These are phyloP conservation scores for Kandelia obovata DNA, from an alignment of 345 rosid species.

Conservation along the genomic window DNA sequence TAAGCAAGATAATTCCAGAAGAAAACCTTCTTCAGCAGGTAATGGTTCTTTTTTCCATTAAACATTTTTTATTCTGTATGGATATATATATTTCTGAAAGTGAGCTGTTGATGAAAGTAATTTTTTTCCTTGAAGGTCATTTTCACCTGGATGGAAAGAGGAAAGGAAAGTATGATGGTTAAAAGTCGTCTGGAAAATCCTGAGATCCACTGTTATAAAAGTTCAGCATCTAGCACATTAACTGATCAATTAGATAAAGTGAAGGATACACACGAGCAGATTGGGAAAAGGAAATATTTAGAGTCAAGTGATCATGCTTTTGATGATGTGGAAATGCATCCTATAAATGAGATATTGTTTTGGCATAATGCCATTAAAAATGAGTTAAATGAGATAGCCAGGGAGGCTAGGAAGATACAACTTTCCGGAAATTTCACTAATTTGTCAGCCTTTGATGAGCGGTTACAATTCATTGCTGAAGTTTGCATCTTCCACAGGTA, in stretches of 20 bases:
- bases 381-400: slow-evolving; percentile 78
- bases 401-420: slow-evolving; percentile 76
- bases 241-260: slow-evolving; percentile 34
- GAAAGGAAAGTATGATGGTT: slow-evolving; percentile 18
- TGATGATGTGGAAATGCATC: slow-evolving; percentile 36
- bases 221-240: slow-evolving; percentile 35
- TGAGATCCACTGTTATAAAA: slow-evolving; percentile 24
- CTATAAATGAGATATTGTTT: slow-evolving; percentile 58
- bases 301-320: slow-evolving; percentile 39
- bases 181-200: slow-evolving; percentile 27
- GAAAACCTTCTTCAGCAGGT: slow-evolving; percentile 70
- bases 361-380: slow-evolving; percentile 87
- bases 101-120: slow-evolving; percentile 14
- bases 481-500: slow-evolving; percentile 94
- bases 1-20: slow-evolving; percentile 57
- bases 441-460: slow-evolving; percentile 70
- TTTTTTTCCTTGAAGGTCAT: slow-evolving; percentile 43
- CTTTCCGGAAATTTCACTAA: slow-evolving; percentile 67
- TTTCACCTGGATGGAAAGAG: slow-evolving; percentile 52
- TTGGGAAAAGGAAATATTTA: slow-evolving; percentile 65
- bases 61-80: not conserved
- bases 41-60: slow-evolving; percentile 15
- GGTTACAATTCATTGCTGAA: slow-evolving; percentile 83
- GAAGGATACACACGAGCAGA: slow-evolving; percentile 49
- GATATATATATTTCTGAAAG: not conserved